Conservation (phyloP, 306 rosid species). For the Begonia masoniana region DNA sequence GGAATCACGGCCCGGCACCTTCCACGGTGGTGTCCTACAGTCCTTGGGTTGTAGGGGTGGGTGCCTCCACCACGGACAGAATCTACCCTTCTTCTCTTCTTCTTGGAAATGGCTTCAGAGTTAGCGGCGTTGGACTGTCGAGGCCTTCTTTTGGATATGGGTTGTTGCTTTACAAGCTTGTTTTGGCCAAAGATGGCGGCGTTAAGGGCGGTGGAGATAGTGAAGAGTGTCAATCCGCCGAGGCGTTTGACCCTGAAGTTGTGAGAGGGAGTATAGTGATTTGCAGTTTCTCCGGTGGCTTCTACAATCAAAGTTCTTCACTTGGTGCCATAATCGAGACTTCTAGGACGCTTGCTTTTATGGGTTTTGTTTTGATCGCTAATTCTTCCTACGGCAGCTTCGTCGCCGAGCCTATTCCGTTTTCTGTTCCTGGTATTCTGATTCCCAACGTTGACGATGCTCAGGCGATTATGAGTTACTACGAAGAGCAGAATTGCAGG, state of each 20-base stretch:
- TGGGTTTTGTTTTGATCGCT: slow-evolving; percentile 52
- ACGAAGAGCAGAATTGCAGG: slow-evolving; percentile 43
- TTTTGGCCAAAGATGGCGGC: slow-evolving; percentile 60
- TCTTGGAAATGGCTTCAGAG: slow-evolving; percentile 46
- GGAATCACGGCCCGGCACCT: slow-evolving; percentile 61
- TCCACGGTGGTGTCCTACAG: slow-evolving; percentile 57
- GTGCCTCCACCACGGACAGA: slow-evolving; percentile 58
- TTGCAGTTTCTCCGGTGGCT: slow-evolving; percentile 70
- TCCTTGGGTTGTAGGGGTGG: slow-evolving; percentile 72
- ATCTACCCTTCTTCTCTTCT: slow-evolving; percentile 32
- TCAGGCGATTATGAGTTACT: slow-evolving; percentile 40
- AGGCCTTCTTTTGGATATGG: slow-evolving; percentile 52
- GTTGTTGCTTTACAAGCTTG: slow-evolving; percentile 30
- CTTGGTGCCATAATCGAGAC: slow-evolving; percentile 42
- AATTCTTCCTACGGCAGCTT: slow-evolving; percentile 56
- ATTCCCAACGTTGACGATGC: slow-evolving; percentile 47
- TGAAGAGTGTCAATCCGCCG: slow-evolving; percentile 79
- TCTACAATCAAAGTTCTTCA: slow-evolving; percentile 49
- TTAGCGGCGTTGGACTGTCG: slow-evolving; percentile 51
- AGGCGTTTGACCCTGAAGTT: slow-evolving; percentile 37
- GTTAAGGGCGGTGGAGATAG: slow-evolving; percentile 21
- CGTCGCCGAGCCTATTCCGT: slow-evolving; percentile 62
- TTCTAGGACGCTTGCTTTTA: slow-evolving; percentile 31
- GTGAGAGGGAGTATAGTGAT: slow-evolving; percentile 43
- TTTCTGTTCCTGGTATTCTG: slow-evolving; percentile 46